Conservation (phyloP, 2,329 filamentous ascomycete genomes). For the Neonectria magnoliae region DNA sequence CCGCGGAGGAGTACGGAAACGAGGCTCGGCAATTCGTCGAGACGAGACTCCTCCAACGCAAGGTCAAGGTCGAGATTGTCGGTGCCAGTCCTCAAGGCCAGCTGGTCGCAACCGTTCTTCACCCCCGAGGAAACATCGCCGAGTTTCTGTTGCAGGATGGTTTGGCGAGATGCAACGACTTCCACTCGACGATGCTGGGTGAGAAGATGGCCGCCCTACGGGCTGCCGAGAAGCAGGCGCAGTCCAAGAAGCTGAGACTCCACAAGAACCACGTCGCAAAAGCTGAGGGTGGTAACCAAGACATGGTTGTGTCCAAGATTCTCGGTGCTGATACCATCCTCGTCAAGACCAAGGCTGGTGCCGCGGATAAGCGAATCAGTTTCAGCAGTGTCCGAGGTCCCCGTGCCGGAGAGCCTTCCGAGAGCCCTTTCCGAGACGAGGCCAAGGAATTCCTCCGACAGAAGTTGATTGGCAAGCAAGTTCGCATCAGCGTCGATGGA, state of each 20-base stretch:
- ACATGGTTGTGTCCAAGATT: slow-evolving; percentile 86
- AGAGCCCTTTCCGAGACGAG: slow-evolving; percentile 88
- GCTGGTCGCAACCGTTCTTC: slow-evolving; percentile 86
- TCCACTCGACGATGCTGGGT: slow-evolving; percentile 92
- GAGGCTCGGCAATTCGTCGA: slow-evolving; percentile 92
- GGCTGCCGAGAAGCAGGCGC: slow-evolving; percentile 86
- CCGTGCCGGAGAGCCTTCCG: slow-evolving; percentile 86
- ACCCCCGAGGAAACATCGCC: slow-evolving; percentile 92
- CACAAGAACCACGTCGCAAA: slow-evolving; percentile 85
- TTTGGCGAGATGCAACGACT: slow-evolving; percentile 91
- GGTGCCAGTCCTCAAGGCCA: slow-evolving; percentile 91
- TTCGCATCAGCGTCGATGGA: slow-evolving; percentile 88
- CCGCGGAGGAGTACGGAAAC: slow-evolving; percentile 89
- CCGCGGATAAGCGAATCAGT: slow-evolving; percentile 85
- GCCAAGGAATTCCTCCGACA: slow-evolving; percentile 97
- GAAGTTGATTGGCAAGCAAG: slow-evolving; percentile 94
- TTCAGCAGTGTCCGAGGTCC: slow-evolving; percentile 94
- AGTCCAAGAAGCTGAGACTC: slow-evolving; percentile 78
- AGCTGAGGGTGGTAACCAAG: slow-evolving; percentile 71
- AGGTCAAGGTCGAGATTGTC: slow-evolving; percentile 83
- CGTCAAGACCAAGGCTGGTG: slow-evolving; percentile 83
- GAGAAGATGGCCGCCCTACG: slow-evolving; percentile 86
- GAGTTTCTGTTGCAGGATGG: slow-evolving; percentile 90
- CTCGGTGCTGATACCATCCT: slow-evolving; percentile 90
- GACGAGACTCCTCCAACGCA: slow-evolving; percentile 83